phyloP scores from a whole-genome alignment of 225 moss, liverwort and hornwort genomes.

The Pseudisothecium myosuroides region DNA sequence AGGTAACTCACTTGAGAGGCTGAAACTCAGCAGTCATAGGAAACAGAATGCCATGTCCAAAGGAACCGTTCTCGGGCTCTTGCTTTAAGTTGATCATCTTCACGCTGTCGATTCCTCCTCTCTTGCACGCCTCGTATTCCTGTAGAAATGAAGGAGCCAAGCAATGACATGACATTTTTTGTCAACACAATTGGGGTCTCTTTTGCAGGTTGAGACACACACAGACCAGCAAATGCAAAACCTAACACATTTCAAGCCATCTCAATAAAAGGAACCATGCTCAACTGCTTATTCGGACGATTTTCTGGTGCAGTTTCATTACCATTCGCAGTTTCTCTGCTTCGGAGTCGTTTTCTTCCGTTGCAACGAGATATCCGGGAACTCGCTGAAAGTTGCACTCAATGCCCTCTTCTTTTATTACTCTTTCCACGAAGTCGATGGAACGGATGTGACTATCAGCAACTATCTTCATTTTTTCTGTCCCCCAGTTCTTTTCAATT shows the following conservation, averaged over 20 bases:
- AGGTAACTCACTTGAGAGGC: constrained; percentile 4
- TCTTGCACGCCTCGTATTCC: constrained; percentile 30
- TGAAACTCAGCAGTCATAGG: constrained; percentile 24
- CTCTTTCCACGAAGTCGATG: constrained; percentile 18
- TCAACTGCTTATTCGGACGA: neutral
- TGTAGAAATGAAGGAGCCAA: neutral
- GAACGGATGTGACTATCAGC: constrained; percentile 19
- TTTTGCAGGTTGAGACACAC: neutral
- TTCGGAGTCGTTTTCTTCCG: constrained; percentile 11
- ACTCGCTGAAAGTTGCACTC: constrained; percentile 12
- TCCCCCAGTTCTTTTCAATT: constrained; percentile 8
- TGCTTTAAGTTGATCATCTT: constrained; percentile 12
- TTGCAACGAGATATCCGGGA: constrained; percentile 15
- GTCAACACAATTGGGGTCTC: neutral
- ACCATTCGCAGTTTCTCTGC: constrained; percentile 21
- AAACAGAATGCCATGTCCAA: constrained; percentile 17
- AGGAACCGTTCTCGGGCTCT: constrained; percentile 7
- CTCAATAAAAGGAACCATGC: neutral
- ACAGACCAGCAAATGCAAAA: neutral
- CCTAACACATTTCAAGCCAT: too few species aligned
- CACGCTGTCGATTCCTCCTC: constrained; percentile 3
- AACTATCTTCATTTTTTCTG: constrained; percentile 2
- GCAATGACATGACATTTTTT: neutral
- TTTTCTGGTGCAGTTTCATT: neutral
- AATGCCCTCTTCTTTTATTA: constrained; percentile 10